Percentiles rank a stretch among this genome's conserved stretches.
Conservation (phyloP, 2,329 filamentous ascomycete genomes). For the Fusarium coicis region DNA sequence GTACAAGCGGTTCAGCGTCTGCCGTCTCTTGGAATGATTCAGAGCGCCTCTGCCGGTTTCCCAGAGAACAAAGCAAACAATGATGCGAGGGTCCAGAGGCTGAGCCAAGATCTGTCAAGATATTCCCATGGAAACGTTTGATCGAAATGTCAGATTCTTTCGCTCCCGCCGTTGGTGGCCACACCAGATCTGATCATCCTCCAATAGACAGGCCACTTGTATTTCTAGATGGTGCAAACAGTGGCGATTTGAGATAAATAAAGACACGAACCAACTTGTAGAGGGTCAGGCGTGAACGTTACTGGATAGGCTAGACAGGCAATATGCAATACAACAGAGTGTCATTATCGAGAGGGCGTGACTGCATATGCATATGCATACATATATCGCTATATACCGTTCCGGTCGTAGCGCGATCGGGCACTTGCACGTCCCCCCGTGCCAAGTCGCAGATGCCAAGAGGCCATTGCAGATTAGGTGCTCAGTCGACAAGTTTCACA, state of each 20-base stretch:
- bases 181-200: conserved; percentile 14
- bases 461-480: conserved; percentile 18
- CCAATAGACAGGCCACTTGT: conserved; percentile 1
- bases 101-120: neutral
- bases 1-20: neutral
- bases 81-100: conserved; percentile 66
- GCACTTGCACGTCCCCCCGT: conserved; percentile 6
- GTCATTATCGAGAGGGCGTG: conserved; percentile 4
- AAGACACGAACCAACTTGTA: conserved; percentile 16
- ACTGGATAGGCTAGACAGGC: conserved; percentile 4
- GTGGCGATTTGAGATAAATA: conserved; percentile 19
- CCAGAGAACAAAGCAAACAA: conserved; percentile 11
- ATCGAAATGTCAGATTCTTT: conserved; percentile 2
- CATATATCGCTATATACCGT: neutral
- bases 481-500: conserved; percentile 21
- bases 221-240: conserved; percentile 14
- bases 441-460: conserved; percentile 23
- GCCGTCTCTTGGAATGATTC: conserved; percentile 14
- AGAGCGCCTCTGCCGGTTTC: conserved; percentile 1
- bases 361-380: conserved; percentile 8
- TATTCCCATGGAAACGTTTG: conserved; percentile 6
- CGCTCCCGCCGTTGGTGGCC: conserved; percentile 23
- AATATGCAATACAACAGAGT: conserved; percentile 10
- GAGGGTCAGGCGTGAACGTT: conserved; percentile 7
- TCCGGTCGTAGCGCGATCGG: conserved; percentile 1